Percentiles rank a stretch among this genome's conserved stretches.
phyloP scores from a whole-genome alignment of 2,329 filamentous ascomycete genomes.

The Aureobasidium mangrovei region DNA sequence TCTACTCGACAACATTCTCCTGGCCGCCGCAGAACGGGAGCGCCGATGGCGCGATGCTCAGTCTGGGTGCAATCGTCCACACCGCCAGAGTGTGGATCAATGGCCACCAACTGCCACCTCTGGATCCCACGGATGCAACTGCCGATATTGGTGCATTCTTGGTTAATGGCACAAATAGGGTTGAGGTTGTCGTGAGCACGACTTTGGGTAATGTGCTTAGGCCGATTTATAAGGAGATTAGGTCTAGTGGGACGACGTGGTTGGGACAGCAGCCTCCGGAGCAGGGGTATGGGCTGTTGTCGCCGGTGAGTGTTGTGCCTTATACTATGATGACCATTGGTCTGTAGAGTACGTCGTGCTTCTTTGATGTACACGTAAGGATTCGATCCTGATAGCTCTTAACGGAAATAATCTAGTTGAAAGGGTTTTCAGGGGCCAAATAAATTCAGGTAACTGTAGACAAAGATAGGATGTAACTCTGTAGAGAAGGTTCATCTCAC shows the following conservation, averaged over 20 bases:
- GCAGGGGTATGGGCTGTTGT: no score
- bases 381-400: no score
- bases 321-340: no score
- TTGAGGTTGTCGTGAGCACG: slow-evolving; percentile 26
- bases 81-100: slow-evolving; percentile 26
- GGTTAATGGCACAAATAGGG: slow-evolving; percentile 21
- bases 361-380: no score
- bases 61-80: slow-evolving; percentile 24
- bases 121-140: slow-evolving; percentile 24
- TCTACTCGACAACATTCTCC: slow-evolving; percentile 28
- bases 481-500: no score
- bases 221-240: not conserved
- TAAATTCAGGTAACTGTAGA: no score
- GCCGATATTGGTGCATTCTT: slow-evolving; percentile 22
- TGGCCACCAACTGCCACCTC: slow-evolving; percentile 22
- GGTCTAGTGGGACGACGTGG: not conserved
- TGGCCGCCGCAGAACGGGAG: slow-evolving; percentile 18
- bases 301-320: no score
- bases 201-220: slow-evolving; percentile 25
- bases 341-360: no score
- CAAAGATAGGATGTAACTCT: no score
- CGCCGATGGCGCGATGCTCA: slow-evolving; percentile 22
- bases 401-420: no score
- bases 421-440: no score
- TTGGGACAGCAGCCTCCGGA: not conserved